phyloP scores from a whole-genome alignment of 179 eudicot species.

The Beta corolliflora region DNA sequence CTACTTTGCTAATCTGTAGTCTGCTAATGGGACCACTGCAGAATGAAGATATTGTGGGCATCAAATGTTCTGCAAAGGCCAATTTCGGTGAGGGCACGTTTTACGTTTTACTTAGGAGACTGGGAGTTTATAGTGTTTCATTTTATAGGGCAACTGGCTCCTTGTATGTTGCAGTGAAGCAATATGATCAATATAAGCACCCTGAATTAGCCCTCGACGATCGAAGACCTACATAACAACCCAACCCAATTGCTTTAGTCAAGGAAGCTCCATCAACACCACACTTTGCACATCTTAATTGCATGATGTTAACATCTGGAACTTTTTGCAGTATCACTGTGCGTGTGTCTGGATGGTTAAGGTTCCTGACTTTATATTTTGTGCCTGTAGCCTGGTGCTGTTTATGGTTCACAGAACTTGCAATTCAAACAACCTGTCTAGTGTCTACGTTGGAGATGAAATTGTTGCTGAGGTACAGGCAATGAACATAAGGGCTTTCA shows the following conservation, averaged over 20 bases:
- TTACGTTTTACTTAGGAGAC: too few relatives aligned
- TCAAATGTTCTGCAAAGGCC: too few relatives aligned
- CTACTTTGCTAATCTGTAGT: too few relatives aligned
- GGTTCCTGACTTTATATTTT: neutral
- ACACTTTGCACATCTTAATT: neutral
- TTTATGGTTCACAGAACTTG: conserved; percentile 67
- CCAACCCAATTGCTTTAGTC: too few relatives aligned
- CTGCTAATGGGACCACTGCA: too few relatives aligned
- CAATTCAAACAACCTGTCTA: conserved; percentile 62
- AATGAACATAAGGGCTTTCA: conserved; percentile 39
- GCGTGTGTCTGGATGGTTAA: neutral
- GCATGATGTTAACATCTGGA: neutral
- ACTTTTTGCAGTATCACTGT: neutral
- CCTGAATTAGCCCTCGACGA: neutral
- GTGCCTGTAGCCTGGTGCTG: conserved; percentile 71
- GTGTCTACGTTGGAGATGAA: conserved; percentile 63
- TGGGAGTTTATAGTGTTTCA: too few relatives aligned
- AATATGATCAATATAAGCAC: neutral
- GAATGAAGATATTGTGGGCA: too few relatives aligned
- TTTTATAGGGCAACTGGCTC: too few relatives aligned
- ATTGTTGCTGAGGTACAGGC: conserved; percentile 59
- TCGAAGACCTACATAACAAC: too few relatives aligned
- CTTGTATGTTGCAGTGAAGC: too few relatives aligned
- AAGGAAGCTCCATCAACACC: neutral
- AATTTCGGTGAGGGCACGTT: too few relatives aligned